These are phyloP conservation scores for Carex pumila DNA, from an alignment of 176 grass and related monocot species.

Conservation along the genomic window DNA sequence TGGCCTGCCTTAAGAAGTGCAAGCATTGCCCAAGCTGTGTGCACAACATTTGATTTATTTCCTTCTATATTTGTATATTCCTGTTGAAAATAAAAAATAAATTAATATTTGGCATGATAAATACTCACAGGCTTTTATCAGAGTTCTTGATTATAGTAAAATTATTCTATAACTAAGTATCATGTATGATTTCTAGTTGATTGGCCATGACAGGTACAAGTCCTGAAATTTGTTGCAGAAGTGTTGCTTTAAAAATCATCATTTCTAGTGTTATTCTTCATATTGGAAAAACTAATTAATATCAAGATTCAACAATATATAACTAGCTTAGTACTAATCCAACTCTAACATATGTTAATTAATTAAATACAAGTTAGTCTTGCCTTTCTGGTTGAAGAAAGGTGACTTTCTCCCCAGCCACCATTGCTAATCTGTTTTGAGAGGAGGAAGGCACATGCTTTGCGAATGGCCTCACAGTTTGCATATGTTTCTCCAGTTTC, in stretches of 20 bases:
- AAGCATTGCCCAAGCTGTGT: conserved; percentile 65
- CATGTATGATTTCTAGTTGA: neutral
- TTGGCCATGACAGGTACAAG: neutral
- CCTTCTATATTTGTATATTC: conserved; percentile 45
- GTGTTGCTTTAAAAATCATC: neutral
- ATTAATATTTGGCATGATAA: neutral
- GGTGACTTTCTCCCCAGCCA: conserved; percentile 75
- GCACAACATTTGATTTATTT: conserved; percentile 54
- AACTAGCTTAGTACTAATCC: too few relatives aligned
- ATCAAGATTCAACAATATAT: too few relatives aligned
- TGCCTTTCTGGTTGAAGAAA: conserved; percentile 31
- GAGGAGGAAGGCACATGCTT: conserved; percentile 55
- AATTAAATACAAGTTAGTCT: too few relatives aligned
- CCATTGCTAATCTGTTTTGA: conserved; percentile 49
- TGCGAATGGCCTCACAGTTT: conserved; percentile 32
- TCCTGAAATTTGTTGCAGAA: neutral
- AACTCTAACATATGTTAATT: too few relatives aligned
- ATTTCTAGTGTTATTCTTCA: neutral
- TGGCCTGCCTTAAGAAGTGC: conserved; percentile 64
- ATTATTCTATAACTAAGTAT: neutral
- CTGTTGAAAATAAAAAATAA: neutral
- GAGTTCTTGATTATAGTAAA: neutral
- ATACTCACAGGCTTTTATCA: neutral
- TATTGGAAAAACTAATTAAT: neutral
- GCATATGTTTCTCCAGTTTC: conserved; percentile 40